Base-by-base conservation (phyloP, 2,329 filamentous ascomycete species). In the Pseudogymnoascus sp. region DNA sequence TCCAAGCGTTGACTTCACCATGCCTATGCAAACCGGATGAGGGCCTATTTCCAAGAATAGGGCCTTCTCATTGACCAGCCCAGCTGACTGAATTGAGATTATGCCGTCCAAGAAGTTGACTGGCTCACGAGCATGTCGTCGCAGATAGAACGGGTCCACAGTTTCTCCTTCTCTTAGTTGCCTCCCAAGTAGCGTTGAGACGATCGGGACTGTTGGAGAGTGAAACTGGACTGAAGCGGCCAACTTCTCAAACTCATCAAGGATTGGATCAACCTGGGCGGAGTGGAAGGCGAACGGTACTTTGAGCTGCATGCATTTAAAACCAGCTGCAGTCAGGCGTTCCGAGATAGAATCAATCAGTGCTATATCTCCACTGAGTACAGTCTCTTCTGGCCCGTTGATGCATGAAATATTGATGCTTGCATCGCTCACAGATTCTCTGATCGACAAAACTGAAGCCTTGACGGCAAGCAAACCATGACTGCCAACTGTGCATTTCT, bases 31-130 rank as follows among this genome's bases (percentile, higher is more conserved):
- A 12, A 91, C 83, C 0, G 88, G 87, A 69, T 90, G 86, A 38
- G 89, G 88, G n/a, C 89, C 89, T 66, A 91, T 77, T 72, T 92
- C 89, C 63, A 92, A 77, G 83, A 85, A 91, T 31, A 86, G 80
- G 5, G 87, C 89, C 75, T 86, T 84, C 66, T 86, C 84, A 66
- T 87, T 81, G 56, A 89, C 83, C 14, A 81, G 74, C 65, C 81
- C 82, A n/a, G 80, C 77, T 60, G 82, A 77, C 70, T 85, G 81
- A 6, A 84, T 86, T 40, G 79, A 78, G 12, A 82, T 76, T 1
- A 92, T 76, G 6, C 84, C 88, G 59, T 80, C 82, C 64, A 82
- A 78, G 75, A 91, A 89, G 74, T 90, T 82, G 68, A 91, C 89
- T 6, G 88, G 78, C 71, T 90, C 83, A 12, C 89, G 83, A 19